Evolutionary conservation across 108 stramenopile species (phyloP).

Genomic region (Skeletonema grethae): DNA sequence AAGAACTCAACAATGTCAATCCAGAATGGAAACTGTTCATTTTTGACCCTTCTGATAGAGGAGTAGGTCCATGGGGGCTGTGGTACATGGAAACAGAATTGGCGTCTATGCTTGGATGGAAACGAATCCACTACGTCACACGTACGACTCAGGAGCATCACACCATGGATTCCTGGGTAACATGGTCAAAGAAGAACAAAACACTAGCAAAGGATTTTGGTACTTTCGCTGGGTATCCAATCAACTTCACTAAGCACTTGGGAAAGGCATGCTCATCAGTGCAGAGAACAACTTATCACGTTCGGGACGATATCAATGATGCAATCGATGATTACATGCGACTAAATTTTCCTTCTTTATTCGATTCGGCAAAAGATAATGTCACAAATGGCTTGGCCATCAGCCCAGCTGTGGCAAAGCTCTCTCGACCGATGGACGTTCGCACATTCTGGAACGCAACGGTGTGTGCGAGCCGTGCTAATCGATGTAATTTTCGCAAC

Average conservation of each 20-base stretch:
- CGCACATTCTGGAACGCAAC: conserved; percentile 8
- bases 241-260: conserved; percentile 1
- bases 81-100: conserved; percentile 3
- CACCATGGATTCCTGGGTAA: conserved; percentile 1
- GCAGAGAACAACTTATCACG: neutral
- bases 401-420: neutral
- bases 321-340: conserved; percentile 8
- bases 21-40: conserved; percentile 11
- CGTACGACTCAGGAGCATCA: neutral
- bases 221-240: neutral
- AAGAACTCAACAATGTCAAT: conserved; percentile 2
- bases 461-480: neutral
- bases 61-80: neutral
- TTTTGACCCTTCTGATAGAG: neutral
- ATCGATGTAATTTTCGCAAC: neutral
- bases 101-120: neutral
- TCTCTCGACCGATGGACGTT: neutral
- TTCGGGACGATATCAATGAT: conserved; percentile 1
- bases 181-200: neutral
- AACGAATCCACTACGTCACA: neutral
- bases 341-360: neutral
- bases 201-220: neutral
- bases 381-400: neutral
- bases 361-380: neutral
- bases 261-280: neutral